phyloP scores from a whole-genome alignment of 2,329 filamentous ascomycete genomes.

The Botrytis deweyae region DNA sequence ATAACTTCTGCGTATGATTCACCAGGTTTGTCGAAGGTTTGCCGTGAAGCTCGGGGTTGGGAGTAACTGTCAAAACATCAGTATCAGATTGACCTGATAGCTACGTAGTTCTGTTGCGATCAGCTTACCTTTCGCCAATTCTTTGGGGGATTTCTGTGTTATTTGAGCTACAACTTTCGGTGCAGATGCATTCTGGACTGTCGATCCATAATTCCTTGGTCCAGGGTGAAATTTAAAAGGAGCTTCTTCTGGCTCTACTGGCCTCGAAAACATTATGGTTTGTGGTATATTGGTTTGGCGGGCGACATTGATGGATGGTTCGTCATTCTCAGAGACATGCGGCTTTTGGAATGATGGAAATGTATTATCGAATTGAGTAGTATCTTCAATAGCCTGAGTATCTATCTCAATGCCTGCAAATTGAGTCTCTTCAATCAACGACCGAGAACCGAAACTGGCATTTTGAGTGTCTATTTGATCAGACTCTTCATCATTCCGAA shows the following conservation, averaged over 20 bases:
- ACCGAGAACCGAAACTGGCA: constrained; percentile 16
- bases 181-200: neutral
- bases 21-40: neutral
- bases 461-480: neutral
- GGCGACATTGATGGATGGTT: neutral
- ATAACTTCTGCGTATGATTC: neutral
- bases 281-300: neutral
- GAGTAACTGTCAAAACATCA: neutral
- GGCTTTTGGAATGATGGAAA: neutral
- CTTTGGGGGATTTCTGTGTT: no score
- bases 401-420: constrained; percentile 28
- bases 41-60: neutral
- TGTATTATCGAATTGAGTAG: neutral
- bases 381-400: constrained; percentile 20
- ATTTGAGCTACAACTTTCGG: neutral
- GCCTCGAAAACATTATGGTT: neutral
- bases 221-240: neutral
- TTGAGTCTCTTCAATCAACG: constrained; percentile 31
- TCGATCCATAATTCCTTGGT: neutral
- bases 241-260: neutral
- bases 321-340: neutral
- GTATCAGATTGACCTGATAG: neutral
- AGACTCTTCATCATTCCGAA: neutral
- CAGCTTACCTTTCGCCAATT: neutral
- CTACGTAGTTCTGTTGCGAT: neutral